Evolutionary conservation across 2,329 filamentous ascomycete genomes (phyloP), one percentile per base, ranked within the genome.

Genomic region (Scedosporium minutisporum): DNA sequence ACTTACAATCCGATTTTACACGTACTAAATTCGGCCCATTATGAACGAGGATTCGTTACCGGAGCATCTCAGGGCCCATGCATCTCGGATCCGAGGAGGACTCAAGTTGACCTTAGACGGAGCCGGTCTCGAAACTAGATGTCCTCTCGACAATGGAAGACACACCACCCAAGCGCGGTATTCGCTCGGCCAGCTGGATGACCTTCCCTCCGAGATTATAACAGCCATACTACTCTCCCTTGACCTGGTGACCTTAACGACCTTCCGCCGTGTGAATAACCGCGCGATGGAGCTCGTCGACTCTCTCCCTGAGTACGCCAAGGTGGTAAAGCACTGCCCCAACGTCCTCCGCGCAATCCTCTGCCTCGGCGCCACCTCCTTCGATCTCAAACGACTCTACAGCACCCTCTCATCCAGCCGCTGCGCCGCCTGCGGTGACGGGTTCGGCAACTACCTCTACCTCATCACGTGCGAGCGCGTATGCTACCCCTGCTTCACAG

Each of bases 361-460:
- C 59, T 72, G 69, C 68, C 72, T 76, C 58, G 58, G 69, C 33
- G 70, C 73, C 57, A 66, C 63, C 9, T 61, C 62, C 44, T 73
- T 72, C 65, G 65, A 68, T 57, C 74, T 68, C 60, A 60, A 67
- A 41, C 64, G 68, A 2, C 69, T 79, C 16, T 74, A 71, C 67
- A 27, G 68, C 16, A 72, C 67, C 12, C 67, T 78, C 21, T 51
- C 16, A 16, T 71, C 67, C 7, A 62, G 62, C 6, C 61, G 69
- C 55, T 78, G 76, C 66, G 67, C 68, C 53, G 64, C 42, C 7
- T 78, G 76, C 67, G 5, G 6, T 16, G 68, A 68, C n/a, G 65
- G 68, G 16, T 76, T 77, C 63, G 75, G 72, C 41, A 69, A 67
- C 48, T 72, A 75, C 63, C 66, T 77, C 58, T 77, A 77, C 65